A percentile compares a stretch with the other conserved stretches of the same genome.
Conservation (phyloP, 108 stramenopile genomes). For the Fragilariopsis cylindrus region DNA sequence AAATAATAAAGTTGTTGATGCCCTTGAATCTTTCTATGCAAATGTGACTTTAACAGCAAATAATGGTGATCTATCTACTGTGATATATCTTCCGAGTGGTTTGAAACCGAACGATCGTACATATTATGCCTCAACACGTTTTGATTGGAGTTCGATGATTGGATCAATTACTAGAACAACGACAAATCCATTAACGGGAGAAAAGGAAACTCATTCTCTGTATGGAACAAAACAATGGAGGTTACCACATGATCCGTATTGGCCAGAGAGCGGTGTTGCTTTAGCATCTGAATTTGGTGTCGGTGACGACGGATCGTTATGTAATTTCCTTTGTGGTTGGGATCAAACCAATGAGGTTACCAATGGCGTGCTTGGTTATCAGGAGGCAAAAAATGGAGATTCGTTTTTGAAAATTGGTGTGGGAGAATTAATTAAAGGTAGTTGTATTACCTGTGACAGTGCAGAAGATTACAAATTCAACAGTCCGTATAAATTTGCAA, state of each 20-base stretch:
- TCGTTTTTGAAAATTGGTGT: conserved; percentile 67
- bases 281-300: conserved; percentile 84
- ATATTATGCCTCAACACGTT: conserved; percentile 65
- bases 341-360: conserved; percentile 56
- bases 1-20: conserved; percentile 5
- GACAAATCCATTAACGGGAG: conserved; percentile 13
- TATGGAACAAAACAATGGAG: conserved; percentile 70
- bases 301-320: conserved; percentile 73
- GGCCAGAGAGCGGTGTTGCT: conserved; percentile 82
- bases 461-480: conserved; percentile 78
- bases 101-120: conserved; percentile 31
- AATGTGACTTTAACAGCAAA: conserved; percentile 57
- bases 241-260: conserved; percentile 67
- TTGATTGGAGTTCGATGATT: conserved; percentile 82
- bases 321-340: conserved; percentile 61
- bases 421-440: conserved; percentile 68
- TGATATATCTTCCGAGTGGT: conserved; percentile 55
- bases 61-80: conserved; percentile 38
- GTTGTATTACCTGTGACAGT: conserved; percentile 64
- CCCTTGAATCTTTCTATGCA: conserved; percentile 25
- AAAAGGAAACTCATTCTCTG: conserved; percentile 36
- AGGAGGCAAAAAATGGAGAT: conserved; percentile 68
- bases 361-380: conserved; percentile 81
- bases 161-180: conserved; percentile 50
- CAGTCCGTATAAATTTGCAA: conserved; percentile 68